These are phyloP conservation scores for Mycena sanguinolenta DNA, from an alignment of 768 basidiomycete genomes.

Conservation along the genomic window DNA sequence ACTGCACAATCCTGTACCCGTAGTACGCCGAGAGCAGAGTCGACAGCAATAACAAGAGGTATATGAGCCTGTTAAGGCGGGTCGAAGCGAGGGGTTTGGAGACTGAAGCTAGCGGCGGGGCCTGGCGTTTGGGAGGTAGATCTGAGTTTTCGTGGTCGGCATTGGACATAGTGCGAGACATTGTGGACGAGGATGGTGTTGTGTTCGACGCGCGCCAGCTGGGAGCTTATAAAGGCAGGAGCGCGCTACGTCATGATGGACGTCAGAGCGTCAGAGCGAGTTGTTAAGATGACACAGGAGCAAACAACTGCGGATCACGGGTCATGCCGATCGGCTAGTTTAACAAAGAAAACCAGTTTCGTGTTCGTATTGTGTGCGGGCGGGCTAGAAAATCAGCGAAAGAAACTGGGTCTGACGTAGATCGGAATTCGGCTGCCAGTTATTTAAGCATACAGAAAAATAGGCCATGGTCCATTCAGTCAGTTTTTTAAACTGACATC, in stretches of 20 bases:
- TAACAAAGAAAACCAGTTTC: no score
- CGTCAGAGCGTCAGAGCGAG: neutral
- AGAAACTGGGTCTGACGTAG: no score
- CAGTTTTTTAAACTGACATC: no score
- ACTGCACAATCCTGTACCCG: constrained; percentile 61
- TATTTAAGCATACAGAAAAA: no score
- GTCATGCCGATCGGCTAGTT: no score
- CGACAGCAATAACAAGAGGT: constrained; percentile 57
- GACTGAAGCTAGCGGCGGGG: constrained; percentile 46
- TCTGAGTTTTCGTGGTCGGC: neutral
- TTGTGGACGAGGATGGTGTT: neutral
- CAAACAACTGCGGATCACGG: neutral
- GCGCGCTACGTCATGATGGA: neutral
- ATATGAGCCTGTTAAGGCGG: constrained; percentile 64
- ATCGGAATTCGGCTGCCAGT: no score
- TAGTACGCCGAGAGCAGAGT: constrained; percentile 64
- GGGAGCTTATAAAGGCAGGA: neutral
- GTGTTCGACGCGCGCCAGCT: neutral
- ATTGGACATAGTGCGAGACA: constrained; percentile 2
- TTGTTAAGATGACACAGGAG: neutral
- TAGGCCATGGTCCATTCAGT: no score
- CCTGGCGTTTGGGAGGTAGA: constrained; percentile 43
- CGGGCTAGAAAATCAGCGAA: no score
- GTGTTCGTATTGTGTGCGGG: no score
- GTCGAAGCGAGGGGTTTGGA: constrained; percentile 60